phyloP scores from a whole-genome alignment of 139 green algal species.

The Closterium sp. region DNA sequence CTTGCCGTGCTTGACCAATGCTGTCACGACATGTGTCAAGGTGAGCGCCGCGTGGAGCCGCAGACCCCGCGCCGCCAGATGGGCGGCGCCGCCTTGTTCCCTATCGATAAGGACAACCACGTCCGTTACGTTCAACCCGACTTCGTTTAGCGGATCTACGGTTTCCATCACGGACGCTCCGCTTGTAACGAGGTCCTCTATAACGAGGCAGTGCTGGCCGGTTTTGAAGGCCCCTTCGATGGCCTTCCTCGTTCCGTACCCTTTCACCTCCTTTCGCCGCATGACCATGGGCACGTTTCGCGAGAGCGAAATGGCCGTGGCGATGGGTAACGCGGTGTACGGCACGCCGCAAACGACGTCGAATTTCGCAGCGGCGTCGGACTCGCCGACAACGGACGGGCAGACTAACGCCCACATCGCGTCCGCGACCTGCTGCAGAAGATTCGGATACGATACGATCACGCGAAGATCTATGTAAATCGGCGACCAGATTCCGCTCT shows the following conservation, averaged over 20 bases:
- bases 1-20: conserved; percentile 52
- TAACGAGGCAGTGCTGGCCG: conserved; percentile 91
- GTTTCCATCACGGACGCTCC: conserved; percentile 96
- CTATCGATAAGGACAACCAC: conserved; percentile 98
- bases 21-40: conserved; percentile 59
- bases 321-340: conserved; percentile 98
- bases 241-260: conserved; percentile 95
- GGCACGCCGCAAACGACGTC: conserved; percentile 98
- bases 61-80: conserved; percentile 73
- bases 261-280: conserved; percentile 89
- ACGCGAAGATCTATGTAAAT: conserved; percentile 98
- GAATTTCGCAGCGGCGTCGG: conserved; percentile 63
- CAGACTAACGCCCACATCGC: conserved; percentile 81
- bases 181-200: conserved; percentile 97
- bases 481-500: conserved; percentile 91
- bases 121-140: conserved; percentile 71
- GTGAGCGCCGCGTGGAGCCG: conserved; percentile 79
- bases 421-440: conserved; percentile 83
- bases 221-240: conserved; percentile 91
- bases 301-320: conserved; percentile 88
- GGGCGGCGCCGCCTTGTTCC: conserved; percentile 86
- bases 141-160: conserved; percentile 78
- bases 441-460: conserved; percentile 97
- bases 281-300: conserved; percentile 91
- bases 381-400: conserved; percentile 7